phyloP scores from a whole-genome alignment of 257 asterid genomes.

The Solanum gandarillasii region DNA sequence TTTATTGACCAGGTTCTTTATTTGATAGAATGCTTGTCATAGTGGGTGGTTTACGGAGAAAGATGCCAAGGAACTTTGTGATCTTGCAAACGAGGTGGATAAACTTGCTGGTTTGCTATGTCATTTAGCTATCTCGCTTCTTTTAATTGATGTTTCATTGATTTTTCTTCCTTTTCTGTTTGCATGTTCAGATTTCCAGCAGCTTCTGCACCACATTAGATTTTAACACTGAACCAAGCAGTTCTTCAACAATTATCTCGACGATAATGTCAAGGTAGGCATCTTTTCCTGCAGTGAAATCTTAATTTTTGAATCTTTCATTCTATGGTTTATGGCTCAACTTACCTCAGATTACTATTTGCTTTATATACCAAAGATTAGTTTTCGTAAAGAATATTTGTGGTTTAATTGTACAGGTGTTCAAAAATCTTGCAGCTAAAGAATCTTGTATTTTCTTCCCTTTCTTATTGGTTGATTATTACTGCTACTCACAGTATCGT shows the following conservation, averaged over 20 bases:
- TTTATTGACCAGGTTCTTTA: conserved; percentile 8
- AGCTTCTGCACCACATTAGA: conserved; percentile 37
- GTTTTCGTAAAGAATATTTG: not conserved
- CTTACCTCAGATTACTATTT: not conserved
- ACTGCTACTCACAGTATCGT: not conserved
- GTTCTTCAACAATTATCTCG: conserved; percentile 33
- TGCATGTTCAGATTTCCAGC: conserved; percentile 31
- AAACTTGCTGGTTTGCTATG: not conserved
- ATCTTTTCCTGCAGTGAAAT: not conserved
- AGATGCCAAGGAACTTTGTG: conserved; percentile 54
- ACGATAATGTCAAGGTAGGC: conserved; percentile 64
- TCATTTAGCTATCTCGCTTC: not conserved
- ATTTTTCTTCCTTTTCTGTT: not conserved
- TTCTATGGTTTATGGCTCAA: not conserved
- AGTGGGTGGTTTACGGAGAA: conserved; percentile 60
- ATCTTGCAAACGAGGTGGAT: conserved; percentile 47
- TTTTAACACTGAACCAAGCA: conserved; percentile 35
- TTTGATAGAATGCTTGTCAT: conserved; percentile 66
- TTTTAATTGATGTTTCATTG: not conserved
- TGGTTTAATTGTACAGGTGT: not conserved
- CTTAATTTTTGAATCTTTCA: not conserved
- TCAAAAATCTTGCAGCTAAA: not conserved
- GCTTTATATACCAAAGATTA: not conserved
- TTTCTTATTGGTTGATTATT: not conserved
- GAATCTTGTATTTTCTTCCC: not conserved